Evolutionary conservation across 208 protist genomes (phyloP), one percentile per base, ranked within the genome.

Genomic region (Acanthamoeba polyphaga): DNA sequence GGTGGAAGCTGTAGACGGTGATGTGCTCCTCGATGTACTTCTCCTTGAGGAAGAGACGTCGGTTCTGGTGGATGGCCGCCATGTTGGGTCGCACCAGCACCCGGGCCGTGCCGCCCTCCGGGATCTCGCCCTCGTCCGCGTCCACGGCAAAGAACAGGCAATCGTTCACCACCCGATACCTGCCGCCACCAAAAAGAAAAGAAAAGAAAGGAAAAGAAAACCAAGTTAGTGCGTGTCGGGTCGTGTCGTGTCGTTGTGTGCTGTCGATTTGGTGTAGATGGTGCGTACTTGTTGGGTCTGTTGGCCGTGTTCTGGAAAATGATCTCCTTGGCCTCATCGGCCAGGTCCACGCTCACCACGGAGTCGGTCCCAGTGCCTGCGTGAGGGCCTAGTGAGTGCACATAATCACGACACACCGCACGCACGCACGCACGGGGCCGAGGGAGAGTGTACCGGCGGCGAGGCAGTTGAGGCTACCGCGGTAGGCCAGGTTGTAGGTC

Each of bases 1-100:
- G 64, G 60, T 93, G 5, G 17, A 49, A 70, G 60, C 95, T 96
- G 64, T 96, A 96, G 24, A 96, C 22, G 13, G 93, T 95, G 32
- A 96, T 72, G 70, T 96, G 94, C 27, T 96, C 96, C 76, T 96
- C 96, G 8, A 96, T 62, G 68, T 96, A 96, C 43, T 96, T 96
- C 53, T 96, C 96, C 66, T 95, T 53, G 22, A 62, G 66, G 82
- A 90, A 90, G 8, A 93, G 88, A 1, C 51, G 55, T 19, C 66
- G 88, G 43, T 93, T 93, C 38, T 93, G 32, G 38, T 80, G 51
- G 46, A 93, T 93, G 53, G 55, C 64, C 43, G 55, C 46, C 62
- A 93, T 68, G 66, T 93, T 93, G 24, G 62, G 88, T 76, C 46
- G 38, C 29, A 93, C 64, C 5, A 27, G 6, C 38, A 93, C 32